Evolutionary conservation across 2,329 filamentous ascomycete genomes (phyloP).

Genomic region (Aspergillus caelatus): DNA sequence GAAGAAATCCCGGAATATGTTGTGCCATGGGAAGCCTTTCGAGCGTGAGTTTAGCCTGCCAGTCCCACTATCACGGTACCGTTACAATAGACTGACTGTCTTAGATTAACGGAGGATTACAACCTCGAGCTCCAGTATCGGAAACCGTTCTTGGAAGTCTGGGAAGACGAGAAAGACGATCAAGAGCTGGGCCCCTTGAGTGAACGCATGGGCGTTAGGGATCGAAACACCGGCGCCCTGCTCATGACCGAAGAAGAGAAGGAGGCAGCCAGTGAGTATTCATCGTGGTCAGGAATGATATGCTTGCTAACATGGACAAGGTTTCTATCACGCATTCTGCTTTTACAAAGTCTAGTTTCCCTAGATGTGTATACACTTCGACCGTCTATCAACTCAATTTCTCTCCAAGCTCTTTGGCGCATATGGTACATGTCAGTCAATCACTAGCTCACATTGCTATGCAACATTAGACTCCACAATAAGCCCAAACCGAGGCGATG

Average conservation of each 20-base stretch:
- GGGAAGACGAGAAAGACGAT: conserved; percentile 88
- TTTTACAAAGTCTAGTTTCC: conserved; percentile 81
- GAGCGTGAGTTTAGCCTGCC: conserved; percentile 56
- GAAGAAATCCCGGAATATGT: conserved; percentile 97
- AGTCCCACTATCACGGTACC: background rate
- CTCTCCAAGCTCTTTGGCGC: background rate
- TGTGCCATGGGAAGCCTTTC: conserved; percentile 96
- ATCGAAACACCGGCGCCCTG: conserved; percentile 66
- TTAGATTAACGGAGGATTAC: conserved; percentile 82
- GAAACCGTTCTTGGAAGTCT: conserved; percentile 86
- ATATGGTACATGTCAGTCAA: background rate
- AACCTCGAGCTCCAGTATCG: conserved; percentile 95
- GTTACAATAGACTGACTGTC: conserved; percentile 13
- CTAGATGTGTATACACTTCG: no score
- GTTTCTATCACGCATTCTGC: conserved; percentile 91
- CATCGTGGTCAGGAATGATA: background rate
- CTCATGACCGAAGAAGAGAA: conserved; percentile 83
- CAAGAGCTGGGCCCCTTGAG: conserved; percentile 77
- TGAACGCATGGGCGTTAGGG: conserved; percentile 92
- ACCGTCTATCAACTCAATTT: background rate
- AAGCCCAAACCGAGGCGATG: background rate
- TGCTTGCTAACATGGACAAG: conserved; percentile 30
- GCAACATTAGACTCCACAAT: background rate
- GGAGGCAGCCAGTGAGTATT: conserved; percentile 71
- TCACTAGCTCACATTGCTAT: background rate